phyloP scores from a whole-genome alignment of 225 moss, liverwort and hornwort genomes.

The Pleurozium schreberi region DNA sequence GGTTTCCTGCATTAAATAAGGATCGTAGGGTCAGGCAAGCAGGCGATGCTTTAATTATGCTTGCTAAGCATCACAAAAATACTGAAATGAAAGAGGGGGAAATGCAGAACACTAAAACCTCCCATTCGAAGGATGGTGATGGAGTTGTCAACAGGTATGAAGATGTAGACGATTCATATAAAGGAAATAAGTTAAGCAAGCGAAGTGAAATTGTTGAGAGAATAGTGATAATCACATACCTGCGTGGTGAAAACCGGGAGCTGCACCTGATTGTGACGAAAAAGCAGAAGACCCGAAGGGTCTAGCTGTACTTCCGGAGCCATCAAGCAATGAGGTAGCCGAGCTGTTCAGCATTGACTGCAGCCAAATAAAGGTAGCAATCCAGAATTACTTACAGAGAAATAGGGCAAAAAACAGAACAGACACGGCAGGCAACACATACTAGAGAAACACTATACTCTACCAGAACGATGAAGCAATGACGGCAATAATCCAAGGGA shows the following conservation, averaged over 20 bases:
- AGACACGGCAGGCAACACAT: neutral
- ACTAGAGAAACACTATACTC: neutral
- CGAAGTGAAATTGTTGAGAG: neutral
- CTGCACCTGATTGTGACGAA: constrained; percentile 62
- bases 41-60: neutral
- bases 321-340: constrained; percentile 78
- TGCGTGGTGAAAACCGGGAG: constrained; percentile 85
- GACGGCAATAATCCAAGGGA: neutral
- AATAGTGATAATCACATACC: constrained; percentile 19
- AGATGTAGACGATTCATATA: neutral
- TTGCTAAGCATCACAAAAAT: neutral
- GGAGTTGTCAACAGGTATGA: neutral
- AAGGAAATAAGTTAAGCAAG: neutral
- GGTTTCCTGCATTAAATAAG: constrained; percentile 36
- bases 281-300: constrained; percentile 76
- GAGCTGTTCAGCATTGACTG: constrained; percentile 98
- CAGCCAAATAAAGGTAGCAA: constrained; percentile 1
- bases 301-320: constrained; percentile 71
- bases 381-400: neutral
- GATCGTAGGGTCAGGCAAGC: neutral
- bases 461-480: neutral
- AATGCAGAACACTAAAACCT: neutral
- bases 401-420: neutral
- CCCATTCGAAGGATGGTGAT: neutral
- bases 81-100: neutral